Base-by-base conservation (phyloP, 345 rosid genomes). In the Camelina neglecta region DNA sequence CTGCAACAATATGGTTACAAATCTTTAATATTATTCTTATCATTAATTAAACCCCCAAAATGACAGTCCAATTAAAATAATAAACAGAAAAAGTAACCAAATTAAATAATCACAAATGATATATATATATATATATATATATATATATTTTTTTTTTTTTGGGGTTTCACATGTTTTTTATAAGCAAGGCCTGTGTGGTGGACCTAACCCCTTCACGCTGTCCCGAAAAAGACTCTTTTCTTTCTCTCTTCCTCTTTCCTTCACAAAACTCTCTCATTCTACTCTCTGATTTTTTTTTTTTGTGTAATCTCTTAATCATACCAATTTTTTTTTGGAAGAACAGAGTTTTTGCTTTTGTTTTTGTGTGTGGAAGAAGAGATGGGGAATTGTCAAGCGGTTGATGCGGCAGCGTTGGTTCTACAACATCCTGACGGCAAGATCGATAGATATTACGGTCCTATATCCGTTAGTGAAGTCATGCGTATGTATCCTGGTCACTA, bases 351-450 rank as follows among this genome's bases (percentile, higher is more conserved):
- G 8, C 4, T 35, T 35, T 35, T 35, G 38, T 24, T 51, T 5
- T 6, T 29, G 38, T 33, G 62, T n/a, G 62, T 33, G 21, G 65
- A 60, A 18, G 38, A 41, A 71, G 67, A 74, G 33, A 95, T 90
- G 99, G 99, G 99, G 31, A 95, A 95, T 38, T 95, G 98, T 75
- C 99, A 95, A 59, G 92, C 99, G 55, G 85, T 95, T 39, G 99
- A 95, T 67, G 99, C 99, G 1, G 99, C 98, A 1, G 99, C 96
- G 18, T 76, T 95, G 58, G 98, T 89, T 18, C 81, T 95, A 77
- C 98, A 95, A 78, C 98, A 95, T 69, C 98, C 99, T 2, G 57
- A 71, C 55, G 99, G 99, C 20, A 89, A 79, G 61, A 70, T 92
- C 42, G 98, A 95, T 80, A 87, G 98, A 84, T 47, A 90, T 41